Evolutionary conservation across 805 yeast genomes (phyloP).

Genomic region (Saturnispora ahearnii): DNA sequence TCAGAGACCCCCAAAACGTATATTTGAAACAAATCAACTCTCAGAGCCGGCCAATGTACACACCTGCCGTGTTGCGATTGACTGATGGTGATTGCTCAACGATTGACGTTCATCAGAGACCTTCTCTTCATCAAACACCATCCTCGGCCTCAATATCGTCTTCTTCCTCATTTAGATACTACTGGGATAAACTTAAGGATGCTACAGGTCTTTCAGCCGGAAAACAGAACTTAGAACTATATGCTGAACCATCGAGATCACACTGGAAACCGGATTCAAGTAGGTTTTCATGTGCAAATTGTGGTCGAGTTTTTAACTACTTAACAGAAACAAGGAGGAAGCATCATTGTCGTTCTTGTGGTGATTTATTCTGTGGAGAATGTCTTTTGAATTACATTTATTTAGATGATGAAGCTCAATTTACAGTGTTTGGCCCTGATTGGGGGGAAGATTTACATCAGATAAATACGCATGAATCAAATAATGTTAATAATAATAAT

Average conservation of each 20-base stretch:
- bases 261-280: slow-evolving; percentile 73
- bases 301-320: slow-evolving; percentile 62
- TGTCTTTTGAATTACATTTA: slow-evolving; percentile 30
- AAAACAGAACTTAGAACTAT: slow-evolving; percentile 3
- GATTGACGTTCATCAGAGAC: slow-evolving; percentile 12
- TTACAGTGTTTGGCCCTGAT: slow-evolving; percentile 26
- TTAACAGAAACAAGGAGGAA: slow-evolving; percentile 53
- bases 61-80: slow-evolving; percentile 76
- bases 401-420: slow-evolving; percentile 28
- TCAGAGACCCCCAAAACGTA: slow-evolving; percentile 25
- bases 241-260: slow-evolving; percentile 39
- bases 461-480: neutral
- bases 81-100: slow-evolving; percentile 11
- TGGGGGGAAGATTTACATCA: slow-evolving; percentile 12
- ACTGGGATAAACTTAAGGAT: slow-evolving; percentile 3
- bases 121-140: neutral
- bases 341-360: slow-evolving; percentile 35
- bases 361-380: slow-evolving; percentile 33
- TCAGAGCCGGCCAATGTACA: slow-evolving; percentile 77
- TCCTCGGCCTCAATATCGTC: slow-evolving; percentile 3
- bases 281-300: slow-evolving; percentile 55
- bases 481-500: neutral
- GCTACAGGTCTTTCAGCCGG: neutral
- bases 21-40: slow-evolving; percentile 65
- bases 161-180: neutral